A percentile compares a stretch with the other conserved stretches of the same genome.
Conservation (phyloP, 2,329 filamentous ascomycete species). For the Coniochaeta sp. region DNA sequence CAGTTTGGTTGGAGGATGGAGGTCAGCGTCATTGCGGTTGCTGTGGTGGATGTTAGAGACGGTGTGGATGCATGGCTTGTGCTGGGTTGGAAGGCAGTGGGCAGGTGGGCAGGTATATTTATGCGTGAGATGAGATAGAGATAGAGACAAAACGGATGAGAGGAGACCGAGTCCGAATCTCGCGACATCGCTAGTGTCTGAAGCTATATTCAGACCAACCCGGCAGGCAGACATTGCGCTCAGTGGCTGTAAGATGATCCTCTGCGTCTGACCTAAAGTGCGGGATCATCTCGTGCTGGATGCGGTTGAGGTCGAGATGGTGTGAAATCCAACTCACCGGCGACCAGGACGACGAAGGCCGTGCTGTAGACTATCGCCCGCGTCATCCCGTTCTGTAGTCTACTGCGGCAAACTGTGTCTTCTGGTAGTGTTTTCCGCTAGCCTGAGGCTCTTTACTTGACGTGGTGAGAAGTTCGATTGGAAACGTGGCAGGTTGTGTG, state of each 20-base stretch:
- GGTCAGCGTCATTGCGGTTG: slow-evolving; percentile 63
- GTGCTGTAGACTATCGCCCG: slow-evolving; percentile 33
- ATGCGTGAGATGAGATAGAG: not conserved
- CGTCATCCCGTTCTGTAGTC: slow-evolving; percentile 34
- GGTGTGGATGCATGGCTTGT: not conserved
- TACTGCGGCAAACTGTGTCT: not conserved
- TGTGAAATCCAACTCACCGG: slow-evolving; percentile 26
- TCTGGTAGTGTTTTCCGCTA: not conserved
- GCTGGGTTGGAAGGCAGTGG: too few relatives aligned
- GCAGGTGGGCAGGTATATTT: too few relatives aligned
- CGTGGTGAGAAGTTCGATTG: too few relatives aligned
- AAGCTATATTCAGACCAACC: not conserved
- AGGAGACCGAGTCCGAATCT: not conserved
- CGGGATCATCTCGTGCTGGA: too few relatives aligned
- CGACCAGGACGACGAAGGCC: slow-evolving; percentile 33
- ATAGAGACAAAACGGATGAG: not conserved
- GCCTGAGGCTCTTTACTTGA: not conserved
- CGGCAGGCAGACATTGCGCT: not conserved
- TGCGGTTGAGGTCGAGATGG: not conserved
- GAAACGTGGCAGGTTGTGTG: too few relatives aligned
- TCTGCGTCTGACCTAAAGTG: not conserved
- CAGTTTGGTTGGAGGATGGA: slow-evolving; percentile 65
- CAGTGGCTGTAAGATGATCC: not conserved
- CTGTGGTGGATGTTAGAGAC: slow-evolving; percentile 33
- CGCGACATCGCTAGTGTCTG: not conserved